Evolutionary conservation across 768 basidiomycete genomes (phyloP), one percentile per base, ranked within the genome.

Genomic region (Boletus insuetus): DNA sequence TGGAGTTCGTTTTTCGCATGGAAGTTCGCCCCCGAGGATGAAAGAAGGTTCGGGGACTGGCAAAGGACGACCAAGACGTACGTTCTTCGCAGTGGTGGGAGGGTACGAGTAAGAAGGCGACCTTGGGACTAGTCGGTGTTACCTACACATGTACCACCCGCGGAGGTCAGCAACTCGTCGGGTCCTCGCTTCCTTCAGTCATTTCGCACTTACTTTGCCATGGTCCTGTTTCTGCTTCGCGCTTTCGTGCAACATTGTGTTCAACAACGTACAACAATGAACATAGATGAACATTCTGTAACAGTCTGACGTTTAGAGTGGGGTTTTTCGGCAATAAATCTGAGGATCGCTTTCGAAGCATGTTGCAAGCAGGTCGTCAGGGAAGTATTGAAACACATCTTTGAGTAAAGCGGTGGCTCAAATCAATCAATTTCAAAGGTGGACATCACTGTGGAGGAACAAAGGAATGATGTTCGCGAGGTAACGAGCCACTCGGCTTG

Each of bases 1-100:
- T 87, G 83, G 82, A 81, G 78, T 51, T 78, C 83, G 0, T 79
- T 79, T 58, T 79, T 81, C 57, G 47, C 64, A 22, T 55, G 54
- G 40, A 53, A 56, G 59, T 60, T 49, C 7, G 40, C 54, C 31
- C 47, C 39, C 48, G 65, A 51, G 35, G 64, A 54, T 32, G 58
- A 58, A 45, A 51, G 48, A 47, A 63, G 41, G 54, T 53, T 53
- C 38, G 63, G 61, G 6, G 61, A 66, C 56, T 58, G 64, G 64
- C 34, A 56, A 48, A 60, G 63, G 53, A 66, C 60, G 61, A 78
- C 79, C 26, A 77, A 68, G 37, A 65, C 75, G 4, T 77, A 77
- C 64, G 61, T 83, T 37, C 58, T 73, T 50, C 74, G 80, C 34
- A 61, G 58, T 40, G 67, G 68, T 14, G 77, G 76, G 31, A 73